Evolutionary conservation across 2,329 filamentous ascomycete species (phyloP), one percentile per base, ranked within the genome.

Genomic region (Claviceps spartinae): DNA sequence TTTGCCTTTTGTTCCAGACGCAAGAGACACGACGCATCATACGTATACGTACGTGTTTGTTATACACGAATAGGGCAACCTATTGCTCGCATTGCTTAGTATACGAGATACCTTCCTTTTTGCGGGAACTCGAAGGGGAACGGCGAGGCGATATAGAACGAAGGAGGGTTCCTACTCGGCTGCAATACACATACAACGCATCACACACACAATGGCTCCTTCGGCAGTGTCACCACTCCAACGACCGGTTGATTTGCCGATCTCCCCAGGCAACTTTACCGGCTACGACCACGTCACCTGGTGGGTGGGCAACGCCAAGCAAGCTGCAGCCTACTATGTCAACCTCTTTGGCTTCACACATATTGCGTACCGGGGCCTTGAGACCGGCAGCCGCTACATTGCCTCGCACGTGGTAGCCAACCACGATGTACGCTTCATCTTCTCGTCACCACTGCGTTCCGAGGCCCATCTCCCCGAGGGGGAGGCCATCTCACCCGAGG

Each of bases 281-380:
- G 89, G 88, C 63, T 96, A 95, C 67, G 88, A 95, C 70, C 87
- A 95, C 69, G 80, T 95, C 52, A 90, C 88, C 59, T 96, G 90
- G 90, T 95, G 88, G 73, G 91, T 96, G 34, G 89, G 90, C 65
- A 97, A 97, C 65, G 90, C 91, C 61, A 96, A 96, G 72, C 90
- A 96, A 73, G 88, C 89, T 2, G 90, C 90, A 41, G 79, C 85
- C 14, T 96, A 88, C 72, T 96, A 95, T 71, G 83, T 85, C 59
- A 83, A 81, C 11, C 85, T 89, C 58, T 89, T 96, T 73, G 90
- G 88, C 52, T 95, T 96, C 73, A 74, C 79, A 62, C 80, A 79
- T 20, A 69, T 95, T 53, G 91, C 91, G 56, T 95, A 95, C 69
- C 79, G 79, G 42, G 91, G 90, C 5, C 81, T 96, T 5, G 90